Evolutionary conservation across 2,329 filamentous ascomycete genomes (phyloP).

Genomic region (Cytospora piceicola): DNA sequence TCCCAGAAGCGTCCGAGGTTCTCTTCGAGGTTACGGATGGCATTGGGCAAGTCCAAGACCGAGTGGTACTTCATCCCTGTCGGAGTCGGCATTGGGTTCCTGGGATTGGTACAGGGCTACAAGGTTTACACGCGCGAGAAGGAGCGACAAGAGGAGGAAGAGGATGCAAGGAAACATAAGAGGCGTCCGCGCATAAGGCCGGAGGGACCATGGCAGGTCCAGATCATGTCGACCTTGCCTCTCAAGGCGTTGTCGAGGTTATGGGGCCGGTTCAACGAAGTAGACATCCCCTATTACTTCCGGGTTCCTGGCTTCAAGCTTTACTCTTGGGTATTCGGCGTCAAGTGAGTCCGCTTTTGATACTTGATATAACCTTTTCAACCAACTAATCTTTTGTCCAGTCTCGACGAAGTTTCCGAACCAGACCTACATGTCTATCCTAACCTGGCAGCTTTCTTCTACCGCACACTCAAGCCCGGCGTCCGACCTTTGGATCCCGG

Average conservation of each 20-base stretch:
- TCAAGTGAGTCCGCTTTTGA: slow-evolving; percentile 56
- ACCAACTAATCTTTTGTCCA: slow-evolving; percentile 42
- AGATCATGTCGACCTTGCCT: slow-evolving; percentile 90
- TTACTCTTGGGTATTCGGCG: slow-evolving; percentile 90
- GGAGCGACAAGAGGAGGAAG: slow-evolving; percentile 53
- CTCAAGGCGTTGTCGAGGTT: slow-evolving; percentile 87
- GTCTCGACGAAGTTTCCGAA: slow-evolving; percentile 83
- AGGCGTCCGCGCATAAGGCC: slow-evolving; percentile 69
- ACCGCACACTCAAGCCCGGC: slow-evolving; percentile 89
- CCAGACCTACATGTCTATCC: slow-evolving; percentile 87
- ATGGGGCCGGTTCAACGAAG: slow-evolving; percentile 91
- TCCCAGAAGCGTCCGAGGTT: slow-evolving; percentile 54
- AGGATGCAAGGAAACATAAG: slow-evolving; percentile 50
- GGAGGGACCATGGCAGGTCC: slow-evolving; percentile 89
- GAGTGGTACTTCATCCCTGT: slow-evolving; percentile 93
- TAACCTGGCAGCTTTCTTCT: slow-evolving; percentile 96
- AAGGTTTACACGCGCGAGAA: slow-evolving; percentile 65
- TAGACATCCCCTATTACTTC: slow-evolving; percentile 84
- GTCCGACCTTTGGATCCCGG: slow-evolving; percentile 82
- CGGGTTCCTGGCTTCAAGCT: slow-evolving; percentile 89
- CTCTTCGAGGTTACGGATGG: slow-evolving; percentile 55
- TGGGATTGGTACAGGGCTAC: slow-evolving; percentile 84
- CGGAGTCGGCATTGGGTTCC: slow-evolving; percentile 80
- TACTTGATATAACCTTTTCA: slow-evolving; percentile 13
- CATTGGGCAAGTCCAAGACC: slow-evolving; percentile 59